Conservation (phyloP, 208 protist species). For the Trypanosomatidae sp. region DNA sequence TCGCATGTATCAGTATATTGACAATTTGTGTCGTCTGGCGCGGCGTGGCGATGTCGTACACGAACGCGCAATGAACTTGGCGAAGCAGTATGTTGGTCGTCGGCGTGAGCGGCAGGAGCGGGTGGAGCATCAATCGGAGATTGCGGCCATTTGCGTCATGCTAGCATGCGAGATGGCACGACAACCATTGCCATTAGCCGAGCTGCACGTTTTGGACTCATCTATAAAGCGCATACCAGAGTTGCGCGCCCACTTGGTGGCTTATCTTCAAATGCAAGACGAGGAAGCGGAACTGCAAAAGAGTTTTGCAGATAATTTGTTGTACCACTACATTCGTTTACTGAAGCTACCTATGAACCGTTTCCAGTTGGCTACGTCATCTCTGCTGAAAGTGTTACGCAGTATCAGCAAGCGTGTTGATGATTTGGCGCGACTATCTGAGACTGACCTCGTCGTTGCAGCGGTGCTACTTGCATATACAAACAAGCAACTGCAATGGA, state of each 20-base stretch:
- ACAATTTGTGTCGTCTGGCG: constrained; percentile 34
- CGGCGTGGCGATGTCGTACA: constrained; percentile 17
- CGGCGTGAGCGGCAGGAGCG: constrained; percentile 33
- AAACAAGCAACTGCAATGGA: constrained; percentile 19
- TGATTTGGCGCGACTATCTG: constrained; percentile 13
- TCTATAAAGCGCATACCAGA: constrained; percentile 36
- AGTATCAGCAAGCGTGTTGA: too few species aligned
- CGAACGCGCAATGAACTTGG: constrained; percentile 23
- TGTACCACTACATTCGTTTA: constrained; percentile 47
- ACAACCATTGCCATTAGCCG: constrained; percentile 35
- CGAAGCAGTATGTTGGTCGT: constrained; percentile 28
- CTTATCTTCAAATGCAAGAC: constrained; percentile 13
- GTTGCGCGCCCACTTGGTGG: constrained; percentile 31
- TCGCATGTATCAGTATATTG: constrained; percentile 24
- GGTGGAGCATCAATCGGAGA: constrained; percentile 28
- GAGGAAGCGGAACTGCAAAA: constrained; percentile 16
- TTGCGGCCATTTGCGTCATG: constrained; percentile 56
- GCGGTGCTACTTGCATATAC: constrained; percentile 49
- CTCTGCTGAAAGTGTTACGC: too few species aligned
- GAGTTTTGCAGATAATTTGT: constrained; percentile 21
- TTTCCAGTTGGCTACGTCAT: too few species aligned
- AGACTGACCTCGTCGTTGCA: constrained; percentile 32
- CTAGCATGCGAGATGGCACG: constrained; percentile 34
- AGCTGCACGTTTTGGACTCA: constrained; percentile 50
- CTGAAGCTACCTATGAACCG: constrained; percentile 32